A percentile compares a stretch with the other conserved stretches of the same genome.
Conservation (phyloP, 2,329 filamentous ascomycete genomes). For the Trichophaea hybrida region DNA sequence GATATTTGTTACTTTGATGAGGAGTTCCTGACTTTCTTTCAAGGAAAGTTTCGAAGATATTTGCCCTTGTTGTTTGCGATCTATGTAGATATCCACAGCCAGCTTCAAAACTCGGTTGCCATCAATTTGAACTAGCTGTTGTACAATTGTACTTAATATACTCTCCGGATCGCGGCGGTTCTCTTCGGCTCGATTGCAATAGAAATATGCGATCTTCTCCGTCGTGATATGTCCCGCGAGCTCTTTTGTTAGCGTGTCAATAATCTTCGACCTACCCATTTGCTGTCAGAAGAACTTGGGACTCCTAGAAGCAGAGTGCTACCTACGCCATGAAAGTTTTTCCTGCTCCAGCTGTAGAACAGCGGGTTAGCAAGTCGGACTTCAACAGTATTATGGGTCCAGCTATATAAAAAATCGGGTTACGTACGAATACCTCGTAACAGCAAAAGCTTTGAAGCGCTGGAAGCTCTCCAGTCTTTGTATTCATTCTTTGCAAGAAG, state of each 20-base stretch:
- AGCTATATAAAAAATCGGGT: not conserved
- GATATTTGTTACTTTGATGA: not conserved
- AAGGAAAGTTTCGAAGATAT: not conserved
- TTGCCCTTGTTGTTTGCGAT: not conserved
- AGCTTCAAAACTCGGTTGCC: not conserved
- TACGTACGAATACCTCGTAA: conserved; percentile 9
- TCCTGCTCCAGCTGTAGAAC: not conserved
- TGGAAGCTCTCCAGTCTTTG: conserved; percentile 5
- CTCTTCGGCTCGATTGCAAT: conserved; percentile 4
- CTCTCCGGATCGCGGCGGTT: not conserved
- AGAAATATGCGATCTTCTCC: conserved; percentile 3
- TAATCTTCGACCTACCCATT: not conserved
- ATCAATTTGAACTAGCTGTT: not conserved
- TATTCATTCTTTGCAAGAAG: conserved; percentile 2
- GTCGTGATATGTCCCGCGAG: not conserved
- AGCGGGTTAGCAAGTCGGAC: not conserved
- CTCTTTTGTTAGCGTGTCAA: not conserved
- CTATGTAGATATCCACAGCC: not conserved
- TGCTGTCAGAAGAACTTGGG: no score
- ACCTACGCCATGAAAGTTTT: conserved; percentile 3
- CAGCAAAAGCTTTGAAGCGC: conserved; percentile 9
- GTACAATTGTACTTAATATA: not conserved
- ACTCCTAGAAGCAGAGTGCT: no score
- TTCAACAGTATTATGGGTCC: not conserved
- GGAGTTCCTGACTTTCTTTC: not conserved